A percentile compares a stretch with the other conserved stretches of the same genome.
Evolutionary conservation across 2,329 filamentous ascomycete species (phyloP).

Genomic region (Aspergillus calidoustus): DNA sequence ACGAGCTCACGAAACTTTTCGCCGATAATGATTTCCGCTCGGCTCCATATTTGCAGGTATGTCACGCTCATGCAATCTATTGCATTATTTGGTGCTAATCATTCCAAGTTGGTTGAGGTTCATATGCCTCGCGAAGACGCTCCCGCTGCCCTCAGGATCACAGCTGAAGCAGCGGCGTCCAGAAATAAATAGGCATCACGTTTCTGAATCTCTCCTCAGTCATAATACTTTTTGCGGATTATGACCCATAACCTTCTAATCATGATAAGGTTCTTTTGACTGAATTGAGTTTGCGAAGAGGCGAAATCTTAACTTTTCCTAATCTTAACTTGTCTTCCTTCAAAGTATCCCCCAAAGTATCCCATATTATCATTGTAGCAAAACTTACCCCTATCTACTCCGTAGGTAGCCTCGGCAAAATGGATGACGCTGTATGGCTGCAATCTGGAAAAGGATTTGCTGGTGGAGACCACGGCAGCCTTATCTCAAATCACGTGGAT

Average conservation of each 20-base stretch:
- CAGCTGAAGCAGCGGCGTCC: slow-evolving; percentile 71
- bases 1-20: slow-evolving; percentile 69
- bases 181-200: slow-evolving; percentile 55
- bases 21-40: slow-evolving; percentile 65
- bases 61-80: slow-evolving; percentile 12
- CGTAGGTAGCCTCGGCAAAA: background rate
- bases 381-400: background rate
- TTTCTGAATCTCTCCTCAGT: background rate
- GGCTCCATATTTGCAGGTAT: slow-evolving; percentile 51
- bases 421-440: background rate
- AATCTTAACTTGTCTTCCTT: background rate
- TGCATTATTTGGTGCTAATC: slow-evolving; percentile 23
- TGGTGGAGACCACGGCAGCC: slow-evolving; percentile 8
- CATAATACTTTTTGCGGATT: background rate
- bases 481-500: slow-evolving; percentile 29
- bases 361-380: background rate
- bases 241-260: background rate
- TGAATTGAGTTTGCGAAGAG: background rate
- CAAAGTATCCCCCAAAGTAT: too few species aligned
- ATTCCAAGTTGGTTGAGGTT: slow-evolving; percentile 74
- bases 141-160: slow-evolving; percentile 69
- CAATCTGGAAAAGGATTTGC: background rate
- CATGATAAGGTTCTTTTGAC: too few species aligned
- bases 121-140: slow-evolving; percentile 82
- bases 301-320: background rate